phyloP scores from a whole-genome alignment of 257 asterid species.

The Jasminum sambac region DNA sequence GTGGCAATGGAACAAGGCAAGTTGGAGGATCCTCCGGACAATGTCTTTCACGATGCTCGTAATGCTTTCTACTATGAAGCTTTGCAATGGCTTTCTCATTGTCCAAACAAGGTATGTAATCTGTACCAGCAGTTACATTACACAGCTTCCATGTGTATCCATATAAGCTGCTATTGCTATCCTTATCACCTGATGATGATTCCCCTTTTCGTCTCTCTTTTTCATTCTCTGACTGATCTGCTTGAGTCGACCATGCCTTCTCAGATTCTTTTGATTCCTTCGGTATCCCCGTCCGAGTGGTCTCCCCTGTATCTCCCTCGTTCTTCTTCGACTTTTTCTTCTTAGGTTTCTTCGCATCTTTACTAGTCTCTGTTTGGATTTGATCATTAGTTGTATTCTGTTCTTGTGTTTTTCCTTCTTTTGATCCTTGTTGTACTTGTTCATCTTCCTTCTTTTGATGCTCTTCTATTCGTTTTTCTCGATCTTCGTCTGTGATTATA shows the following conservation, averaged over 20 bases:
- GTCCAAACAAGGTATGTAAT: conserved; percentile 89
- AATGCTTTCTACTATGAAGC: conserved; percentile 51
- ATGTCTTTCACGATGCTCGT: conserved; percentile 85
- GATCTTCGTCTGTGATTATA: conserved; percentile 62
- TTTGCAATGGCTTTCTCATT: conserved; percentile 64
- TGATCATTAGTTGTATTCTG: conserved; percentile 56
- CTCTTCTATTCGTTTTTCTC: conserved; percentile 48
- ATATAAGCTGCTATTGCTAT: conserved; percentile 22
- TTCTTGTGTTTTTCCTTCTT: conserved; percentile 23
- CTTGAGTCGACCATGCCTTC: conserved; percentile 76
- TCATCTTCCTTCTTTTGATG: conserved; percentile 64
- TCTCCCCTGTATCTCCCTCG: conserved; percentile 27
- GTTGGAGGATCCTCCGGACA: conserved; percentile 76
- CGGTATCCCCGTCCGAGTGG: conserved; percentile 38
- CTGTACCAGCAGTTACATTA: conserved; percentile 67
- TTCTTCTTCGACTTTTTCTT: conserved; percentile 13
- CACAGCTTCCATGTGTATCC: conserved; percentile 63
- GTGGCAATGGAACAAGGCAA: conserved; percentile 72
- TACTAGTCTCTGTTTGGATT: conserved; percentile 26
- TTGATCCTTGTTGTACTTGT: conserved; percentile 37
- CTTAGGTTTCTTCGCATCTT: conserved; percentile 9
- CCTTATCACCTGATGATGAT: conserved; percentile 38
- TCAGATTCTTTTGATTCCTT: conserved; percentile 59
- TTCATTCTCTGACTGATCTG: conserved; percentile 62
- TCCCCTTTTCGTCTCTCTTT: conserved; percentile 62